These are phyloP conservation scores for Aureobasidium pullulans DNA, from an alignment of 2,329 filamentous ascomycete genomes.

Conservation along the genomic window DNA sequence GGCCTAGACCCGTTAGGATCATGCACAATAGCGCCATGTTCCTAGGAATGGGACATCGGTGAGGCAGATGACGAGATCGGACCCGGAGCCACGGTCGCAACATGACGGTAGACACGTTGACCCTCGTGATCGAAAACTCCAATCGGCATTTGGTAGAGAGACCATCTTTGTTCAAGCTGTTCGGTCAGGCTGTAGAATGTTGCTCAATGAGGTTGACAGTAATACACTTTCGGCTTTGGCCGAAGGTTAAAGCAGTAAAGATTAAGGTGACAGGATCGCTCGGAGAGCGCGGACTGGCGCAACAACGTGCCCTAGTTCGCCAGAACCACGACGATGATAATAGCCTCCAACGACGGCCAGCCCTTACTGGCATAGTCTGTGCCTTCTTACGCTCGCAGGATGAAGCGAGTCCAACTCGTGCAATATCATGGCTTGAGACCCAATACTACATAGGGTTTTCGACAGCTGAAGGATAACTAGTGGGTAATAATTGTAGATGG, in stretches of 20 bases:
- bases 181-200: neutral
- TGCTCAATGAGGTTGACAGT: too few relatives aligned
- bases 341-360: too few relatives aligned
- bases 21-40: neutral
- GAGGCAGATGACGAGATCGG: neutral
- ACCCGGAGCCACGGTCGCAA: neutral
- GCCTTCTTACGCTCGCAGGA: too few relatives aligned
- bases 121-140: too few relatives aligned
- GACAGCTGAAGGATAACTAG: too few relatives aligned
- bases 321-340: neutral
- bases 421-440: too few relatives aligned
- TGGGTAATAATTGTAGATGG: too few relatives aligned
- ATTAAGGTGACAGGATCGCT: neutral
- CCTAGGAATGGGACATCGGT: neutral
- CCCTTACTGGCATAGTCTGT: too few relatives aligned
- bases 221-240: constrained; percentile 1
- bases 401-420: too few relatives aligned
- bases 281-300: neutral
- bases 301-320: neutral
- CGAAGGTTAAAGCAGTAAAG: neutral
- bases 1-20: neutral
- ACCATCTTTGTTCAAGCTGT: too few relatives aligned
- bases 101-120: neutral
- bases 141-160: too few relatives aligned
- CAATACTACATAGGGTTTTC: too few relatives aligned